Evolutionary conservation across 2,329 filamentous ascomycete species (phyloP).

Genomic region (Grosmannia serpens): DNA sequence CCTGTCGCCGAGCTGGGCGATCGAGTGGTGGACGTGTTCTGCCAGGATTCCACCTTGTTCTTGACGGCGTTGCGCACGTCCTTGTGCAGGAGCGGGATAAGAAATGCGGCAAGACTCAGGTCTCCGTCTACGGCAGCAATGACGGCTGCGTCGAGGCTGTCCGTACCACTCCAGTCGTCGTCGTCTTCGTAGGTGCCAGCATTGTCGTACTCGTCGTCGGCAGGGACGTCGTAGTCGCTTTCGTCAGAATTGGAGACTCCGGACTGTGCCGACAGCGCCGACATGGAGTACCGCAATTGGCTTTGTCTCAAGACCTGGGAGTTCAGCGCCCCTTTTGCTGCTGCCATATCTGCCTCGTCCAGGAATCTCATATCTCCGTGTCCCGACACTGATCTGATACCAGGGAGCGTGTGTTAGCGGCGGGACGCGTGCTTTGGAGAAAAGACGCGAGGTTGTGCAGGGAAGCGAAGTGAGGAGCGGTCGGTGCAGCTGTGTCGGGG

Average conservation of each 20-base stretch:
- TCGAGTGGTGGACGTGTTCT: not conserved
- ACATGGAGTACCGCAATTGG: conserved; percentile 2
- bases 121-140: conserved; percentile 15
- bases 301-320: not conserved
- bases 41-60: conserved; percentile 17
- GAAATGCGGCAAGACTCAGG: conserved; percentile 13
- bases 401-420: not conserved
- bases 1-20: not conserved
- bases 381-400: not conserved
- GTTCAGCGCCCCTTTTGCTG: not conserved
- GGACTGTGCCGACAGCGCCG: not conserved
- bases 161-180: conserved; percentile 14
- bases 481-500: not conserved
- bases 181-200: conserved; percentile 10
- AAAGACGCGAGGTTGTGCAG: not conserved
- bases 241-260: not conserved
- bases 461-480: not conserved
- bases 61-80: conserved; percentile 11
- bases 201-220: conserved; percentile 9
- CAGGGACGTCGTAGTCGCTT: not conserved
- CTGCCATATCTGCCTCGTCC: not conserved
- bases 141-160: conserved; percentile 15
- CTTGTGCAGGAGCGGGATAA: conserved; percentile 15
- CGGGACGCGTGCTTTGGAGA: not conserved
- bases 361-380: not conserved